phyloP scores from a whole-genome alignment of 2,329 filamentous ascomycete genomes.

The Paradendryphiella salina region DNA sequence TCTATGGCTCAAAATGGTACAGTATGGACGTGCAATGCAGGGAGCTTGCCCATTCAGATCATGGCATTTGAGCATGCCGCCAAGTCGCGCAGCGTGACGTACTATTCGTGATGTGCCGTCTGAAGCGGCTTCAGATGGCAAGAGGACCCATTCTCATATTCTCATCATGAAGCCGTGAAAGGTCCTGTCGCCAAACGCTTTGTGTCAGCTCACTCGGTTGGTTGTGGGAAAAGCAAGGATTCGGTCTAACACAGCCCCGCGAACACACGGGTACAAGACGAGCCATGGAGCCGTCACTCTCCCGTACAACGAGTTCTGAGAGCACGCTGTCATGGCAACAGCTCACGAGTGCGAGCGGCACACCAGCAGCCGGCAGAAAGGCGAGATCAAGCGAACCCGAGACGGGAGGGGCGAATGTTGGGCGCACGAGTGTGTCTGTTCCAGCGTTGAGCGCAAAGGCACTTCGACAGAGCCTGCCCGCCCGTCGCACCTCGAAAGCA shows the following conservation, averaged over 20 bases:
- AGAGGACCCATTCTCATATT: background rate
- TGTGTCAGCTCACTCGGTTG: conserved; percentile 5
- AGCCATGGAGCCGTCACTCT: conserved; percentile 38
- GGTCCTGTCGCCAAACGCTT: conserved; percentile 3
- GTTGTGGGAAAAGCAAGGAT: conserved; percentile 19
- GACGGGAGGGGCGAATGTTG: conserved; percentile 60
- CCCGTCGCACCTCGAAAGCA: conserved; percentile 48
- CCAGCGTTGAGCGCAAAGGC: conserved; percentile 56
- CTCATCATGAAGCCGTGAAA: conserved; percentile 4
- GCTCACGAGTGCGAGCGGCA: conserved; percentile 54
- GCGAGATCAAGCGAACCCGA: conserved; percentile 63
- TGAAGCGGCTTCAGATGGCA: background rate
- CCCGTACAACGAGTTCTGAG: conserved; percentile 45
- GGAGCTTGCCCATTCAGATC: conserved; percentile 18
- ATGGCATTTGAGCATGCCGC: conserved; percentile 17
- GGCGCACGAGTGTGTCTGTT: conserved; percentile 67
- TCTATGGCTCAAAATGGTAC: conserved; percentile 14
- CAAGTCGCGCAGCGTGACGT: conserved; percentile 22
- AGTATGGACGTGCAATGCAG: conserved; percentile 13
- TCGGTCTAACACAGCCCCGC: conserved; percentile 5
- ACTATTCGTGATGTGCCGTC: conserved; percentile 3
- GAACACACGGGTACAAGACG: conserved; percentile 12
- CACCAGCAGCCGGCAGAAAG: conserved; percentile 54
- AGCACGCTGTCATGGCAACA: conserved; percentile 48
- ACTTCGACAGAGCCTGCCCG: conserved; percentile 49